phyloP scores from a whole-genome alignment of 768 basidiomycete species.

The Tulasnella sp. region DNA sequence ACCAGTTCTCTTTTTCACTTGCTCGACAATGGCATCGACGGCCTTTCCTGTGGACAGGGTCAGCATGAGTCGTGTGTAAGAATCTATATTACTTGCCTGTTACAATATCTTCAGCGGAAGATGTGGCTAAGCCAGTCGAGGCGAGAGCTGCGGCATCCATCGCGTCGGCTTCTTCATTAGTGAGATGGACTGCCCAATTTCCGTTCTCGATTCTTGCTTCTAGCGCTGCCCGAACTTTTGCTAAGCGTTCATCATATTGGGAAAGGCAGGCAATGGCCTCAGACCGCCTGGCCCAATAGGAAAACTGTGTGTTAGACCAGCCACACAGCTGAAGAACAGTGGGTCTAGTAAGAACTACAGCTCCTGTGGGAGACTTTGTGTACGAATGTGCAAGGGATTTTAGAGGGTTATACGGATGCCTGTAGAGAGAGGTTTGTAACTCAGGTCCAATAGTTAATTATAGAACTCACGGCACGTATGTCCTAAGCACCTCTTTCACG shows the following conservation, averaged over 20 bases:
- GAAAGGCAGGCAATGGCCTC: conserved; percentile 31
- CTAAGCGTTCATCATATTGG: conserved; percentile 31
- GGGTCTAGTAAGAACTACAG: conserved; percentile 36
- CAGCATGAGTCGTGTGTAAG: conserved; percentile 24
- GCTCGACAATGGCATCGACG: conserved; percentile 37
- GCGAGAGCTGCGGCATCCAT: background rate
- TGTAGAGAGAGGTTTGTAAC: background rate
- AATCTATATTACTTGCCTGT: background rate
- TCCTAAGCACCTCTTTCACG: conserved; percentile 37
- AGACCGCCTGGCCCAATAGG: conserved; percentile 40
- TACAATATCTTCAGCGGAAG: background rate
- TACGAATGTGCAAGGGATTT: conserved; percentile 36
- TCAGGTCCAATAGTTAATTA: no score
- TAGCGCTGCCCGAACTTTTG: conserved; percentile 31
- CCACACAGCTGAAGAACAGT: conserved; percentile 37
- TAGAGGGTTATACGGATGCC: conserved; percentile 39
- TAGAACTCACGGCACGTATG: conserved; percentile 36
- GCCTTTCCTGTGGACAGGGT: conserved; percentile 36
- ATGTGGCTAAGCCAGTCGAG: background rate
- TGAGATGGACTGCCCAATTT: conserved; percentile 17
- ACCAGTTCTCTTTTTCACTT: conserved; percentile 38
- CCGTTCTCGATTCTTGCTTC: conserved; percentile 32
- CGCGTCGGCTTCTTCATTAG: background rate
- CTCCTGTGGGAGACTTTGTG: conserved; percentile 29
- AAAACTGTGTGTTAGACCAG: conserved; percentile 43